Percentiles rank a stretch among this genome's conserved stretches.
Evolutionary conservation across 352 stramenopile genomes (phyloP).

Genomic region (Phytophthora hibernalis): DNA sequence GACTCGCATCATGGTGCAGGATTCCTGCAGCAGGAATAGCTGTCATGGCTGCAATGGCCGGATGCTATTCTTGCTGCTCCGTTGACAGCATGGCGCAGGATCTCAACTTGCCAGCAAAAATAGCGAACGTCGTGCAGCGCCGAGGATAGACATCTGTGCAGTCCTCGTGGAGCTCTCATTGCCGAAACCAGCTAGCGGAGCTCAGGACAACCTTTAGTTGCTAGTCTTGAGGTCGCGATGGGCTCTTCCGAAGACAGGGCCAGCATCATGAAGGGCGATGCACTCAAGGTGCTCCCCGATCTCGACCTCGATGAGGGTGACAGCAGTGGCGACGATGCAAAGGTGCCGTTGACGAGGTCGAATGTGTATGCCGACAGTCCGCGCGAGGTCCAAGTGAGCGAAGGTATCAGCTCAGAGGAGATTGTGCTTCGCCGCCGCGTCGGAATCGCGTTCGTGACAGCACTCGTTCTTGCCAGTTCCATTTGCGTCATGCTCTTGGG

Average conservation of each 20-base stretch:
- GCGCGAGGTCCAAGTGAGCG: constrained; percentile 38
- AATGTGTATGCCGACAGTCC: constrained; percentile 83
- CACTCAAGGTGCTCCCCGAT: constrained; percentile 47
- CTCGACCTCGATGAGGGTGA: constrained; percentile 42
- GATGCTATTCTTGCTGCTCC: constrained; percentile 21
- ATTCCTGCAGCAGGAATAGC: constrained; percentile 9
- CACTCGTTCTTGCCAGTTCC: constrained; percentile 65
- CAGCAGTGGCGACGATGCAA: constrained; percentile 39
- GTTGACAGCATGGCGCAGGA: neutral
- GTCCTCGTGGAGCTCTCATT: constrained; percentile 18
- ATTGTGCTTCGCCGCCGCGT: constrained; percentile 60
- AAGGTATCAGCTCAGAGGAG: constrained; percentile 55
- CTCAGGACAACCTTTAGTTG: constrained; percentile 21
- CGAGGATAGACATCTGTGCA: constrained; percentile 22
- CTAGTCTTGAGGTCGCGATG: constrained; percentile 24
- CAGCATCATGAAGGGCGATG: constrained; percentile 61
- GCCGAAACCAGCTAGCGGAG: constrained; percentile 30
- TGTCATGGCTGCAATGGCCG: neutral
- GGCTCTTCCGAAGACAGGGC: constrained; percentile 50
- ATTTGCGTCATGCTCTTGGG: constrained; percentile 74
- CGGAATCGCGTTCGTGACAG: constrained; percentile 60
- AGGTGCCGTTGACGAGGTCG: constrained; percentile 47
- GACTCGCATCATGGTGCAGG: too few species aligned
- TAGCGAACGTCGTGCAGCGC: constrained; percentile 7
- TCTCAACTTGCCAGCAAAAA: constrained; percentile 21